Evolutionary conservation across 306 rosid genomes (phyloP), one percentile per base, ranked within the genome.

Genomic region (Ormosia emarginata): DNA sequence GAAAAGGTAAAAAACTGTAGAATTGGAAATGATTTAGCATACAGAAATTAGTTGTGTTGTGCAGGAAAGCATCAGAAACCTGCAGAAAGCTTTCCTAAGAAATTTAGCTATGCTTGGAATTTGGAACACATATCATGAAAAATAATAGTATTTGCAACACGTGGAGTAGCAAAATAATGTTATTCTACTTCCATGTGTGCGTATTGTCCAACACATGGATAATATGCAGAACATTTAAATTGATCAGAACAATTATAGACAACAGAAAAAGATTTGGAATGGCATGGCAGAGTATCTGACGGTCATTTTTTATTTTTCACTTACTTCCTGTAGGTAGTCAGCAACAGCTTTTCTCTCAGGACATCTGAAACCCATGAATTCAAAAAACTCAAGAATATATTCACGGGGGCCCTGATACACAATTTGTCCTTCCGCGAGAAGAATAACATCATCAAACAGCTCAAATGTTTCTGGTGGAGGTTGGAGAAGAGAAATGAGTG

Each of bases 401-500:
- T 77, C 74, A 15, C 74, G 74, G 2, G 81, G 64, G 2, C 81
- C 81, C 24, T 77, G 41, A 37, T 77, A 77, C 24, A 80, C 79
- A 47, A 80, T 47, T 17, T 71, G 79, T 34, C 79, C 73, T 8
- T 61, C 66, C 0, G 46, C 59, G 33, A 80, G 78, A 61, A 80
- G 79, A 71, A 71, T 62, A 24, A 80, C 71, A 49, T 80, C 84
- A 71, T 71, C 84, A 9, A 80, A 80, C 3, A 80, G 65, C 56
- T 80, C 79, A 49, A 44, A 80, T 24, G 79, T 71, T 71, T 71
- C 74, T 17, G 79, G 84, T 49, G 79, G 46, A 36, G 79, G 67
- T 29, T 80, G 79, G 44, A 80, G 84, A 80, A 71, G 79, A 18
- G 79, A 71, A 43, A 80, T 80, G 46, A 80, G 66, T 47, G 79